A percentile compares a stretch with the other conserved stretches of the same genome.
These are phyloP conservation scores for Mycosphaerella arachidis DNA, from an alignment of 2,329 filamentous ascomycete genomes.

Conservation along the genomic window DNA sequence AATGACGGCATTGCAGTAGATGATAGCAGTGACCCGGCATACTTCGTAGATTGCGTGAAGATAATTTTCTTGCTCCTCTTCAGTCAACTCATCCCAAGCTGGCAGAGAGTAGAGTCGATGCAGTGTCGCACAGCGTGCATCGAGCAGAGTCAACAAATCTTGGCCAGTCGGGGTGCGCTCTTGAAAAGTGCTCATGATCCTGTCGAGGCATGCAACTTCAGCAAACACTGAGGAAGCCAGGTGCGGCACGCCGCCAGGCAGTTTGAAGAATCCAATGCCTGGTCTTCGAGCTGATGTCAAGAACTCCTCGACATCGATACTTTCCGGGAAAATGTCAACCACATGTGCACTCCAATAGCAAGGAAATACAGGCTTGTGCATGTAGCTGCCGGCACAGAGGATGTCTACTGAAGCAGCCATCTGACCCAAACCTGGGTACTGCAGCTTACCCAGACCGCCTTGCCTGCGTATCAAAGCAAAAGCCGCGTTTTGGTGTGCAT, in stretches of 20 bases:
- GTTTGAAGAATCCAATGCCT: constrained; percentile 2
- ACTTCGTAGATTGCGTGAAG: constrained; percentile 1
- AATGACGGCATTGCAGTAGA: constrained; percentile 7
- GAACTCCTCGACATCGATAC: background rate
- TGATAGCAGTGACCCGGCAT: constrained; percentile 3
- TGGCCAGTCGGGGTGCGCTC: background rate
- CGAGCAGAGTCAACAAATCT: background rate
- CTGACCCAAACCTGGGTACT: background rate
- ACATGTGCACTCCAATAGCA: constrained; percentile 4
- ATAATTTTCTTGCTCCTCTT: background rate
- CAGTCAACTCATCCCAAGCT: background rate
- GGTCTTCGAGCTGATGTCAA: background rate
- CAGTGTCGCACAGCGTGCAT: constrained; percentile 2
- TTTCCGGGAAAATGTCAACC: constrained; percentile 1
- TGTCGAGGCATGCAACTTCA: constrained; percentile 5
- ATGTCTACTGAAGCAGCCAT: background rate
- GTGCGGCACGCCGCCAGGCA: background rate
- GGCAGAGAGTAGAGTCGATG: constrained; percentile 3
- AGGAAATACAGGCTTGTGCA: background rate
- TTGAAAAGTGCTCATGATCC: background rate
- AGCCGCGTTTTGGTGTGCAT: background rate
- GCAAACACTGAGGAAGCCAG: constrained; percentile 4
- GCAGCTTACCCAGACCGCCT: background rate
- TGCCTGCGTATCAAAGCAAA: background rate
- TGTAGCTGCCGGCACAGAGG: background rate